Percentiles rank a stretch among this genome's conserved stretches.
These are phyloP conservation scores for Fusarium anguioides DNA, from an alignment of 2,329 filamentous ascomycete species.

Conservation along the genomic window DNA sequence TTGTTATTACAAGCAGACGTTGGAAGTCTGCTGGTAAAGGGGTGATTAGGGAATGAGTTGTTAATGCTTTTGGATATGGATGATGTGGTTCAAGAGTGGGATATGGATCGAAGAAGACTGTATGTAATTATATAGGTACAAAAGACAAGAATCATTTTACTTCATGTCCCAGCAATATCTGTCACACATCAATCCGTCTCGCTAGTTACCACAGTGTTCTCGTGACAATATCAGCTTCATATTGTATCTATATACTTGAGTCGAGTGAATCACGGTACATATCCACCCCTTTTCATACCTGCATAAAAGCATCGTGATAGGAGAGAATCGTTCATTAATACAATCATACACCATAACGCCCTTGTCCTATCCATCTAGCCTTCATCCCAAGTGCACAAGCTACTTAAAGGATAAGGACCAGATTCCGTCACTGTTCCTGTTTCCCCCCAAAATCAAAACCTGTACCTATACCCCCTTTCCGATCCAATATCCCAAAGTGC, in stretches of 20 bases:
- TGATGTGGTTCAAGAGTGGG: neutral
- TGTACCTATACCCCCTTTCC: neutral
- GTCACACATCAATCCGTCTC: too few relatives aligned
- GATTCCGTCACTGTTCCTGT: constrained; percentile 1
- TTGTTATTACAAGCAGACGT: constrained; percentile 1
- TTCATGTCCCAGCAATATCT: neutral
- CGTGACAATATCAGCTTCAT: neutral
- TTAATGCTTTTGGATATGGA: constrained; percentile 18
- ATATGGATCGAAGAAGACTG: neutral
- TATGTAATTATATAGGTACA: constrained; percentile 18
- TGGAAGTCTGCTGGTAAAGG: neutral
- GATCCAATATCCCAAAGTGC: constrained; percentile 3
- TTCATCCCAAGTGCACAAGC: neutral
- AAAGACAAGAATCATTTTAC: constrained; percentile 6
- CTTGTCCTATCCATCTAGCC: neutral
- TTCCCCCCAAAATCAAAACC: constrained; percentile 2
- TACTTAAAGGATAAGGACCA: constrained; percentile 12
- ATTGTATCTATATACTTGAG: neutral
- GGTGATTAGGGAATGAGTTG: neutral
- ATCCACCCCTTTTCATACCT: neutral
- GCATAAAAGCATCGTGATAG: neutral
- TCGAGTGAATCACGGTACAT: neutral
- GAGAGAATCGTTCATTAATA: constrained; percentile 20
- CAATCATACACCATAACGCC: constrained; percentile 22
- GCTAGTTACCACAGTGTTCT: neutral